Base-by-base conservation (phyloP, 371 early-diverging fungal genomes). In the Cokeromyces recurvatus region DNA sequence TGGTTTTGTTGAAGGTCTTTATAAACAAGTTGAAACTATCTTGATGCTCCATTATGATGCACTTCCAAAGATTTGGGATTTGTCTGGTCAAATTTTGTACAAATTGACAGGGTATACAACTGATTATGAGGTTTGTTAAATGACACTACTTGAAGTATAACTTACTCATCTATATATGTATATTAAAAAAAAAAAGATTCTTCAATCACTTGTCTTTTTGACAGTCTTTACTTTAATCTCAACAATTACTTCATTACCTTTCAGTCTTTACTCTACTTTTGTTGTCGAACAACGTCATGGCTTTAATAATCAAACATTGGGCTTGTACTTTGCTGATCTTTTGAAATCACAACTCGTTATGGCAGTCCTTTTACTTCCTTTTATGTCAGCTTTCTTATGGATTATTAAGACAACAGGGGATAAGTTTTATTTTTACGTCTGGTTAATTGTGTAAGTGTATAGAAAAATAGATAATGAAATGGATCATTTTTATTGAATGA, bases 251-350 rank as follows among this genome's bases (percentile, higher is more conserved):
- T 77, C 81, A 6, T 59, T 93, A 34, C 99, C 98, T 2, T 84
- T 93, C 48, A 78, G 79, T 38, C 57, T 97, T 17, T 95, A 94
- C 60, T 81, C 76, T 40, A 95, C 91, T 2, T 99, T 99, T 82
- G 93, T 94, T 24, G 79, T 98, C 41, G 99, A 99, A 66, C 81
- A 88, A 57, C 73, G 80, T 14, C 94, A 96, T 65, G 99, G 98
- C 4, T 98, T 98, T 74, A 99, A 99, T 76, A 98, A 98, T 60
- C 89, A 87, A 57, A 96, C 98, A 0, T 24, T 90, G 10, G 63
- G 68, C 0, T 62, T 95, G 41, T 99, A 86, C 64, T 62, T 95
- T 42, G 70, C 74, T 1, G 99, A 99, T 73, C 35, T 84, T 50
- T 31, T 91, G 42, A 98, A 95, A 66, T 73, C 70, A 1, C 71